These are phyloP conservation scores for Onygena corvina DNA, from an alignment of 2,329 filamentous ascomycete species.

Conservation along the genomic window DNA sequence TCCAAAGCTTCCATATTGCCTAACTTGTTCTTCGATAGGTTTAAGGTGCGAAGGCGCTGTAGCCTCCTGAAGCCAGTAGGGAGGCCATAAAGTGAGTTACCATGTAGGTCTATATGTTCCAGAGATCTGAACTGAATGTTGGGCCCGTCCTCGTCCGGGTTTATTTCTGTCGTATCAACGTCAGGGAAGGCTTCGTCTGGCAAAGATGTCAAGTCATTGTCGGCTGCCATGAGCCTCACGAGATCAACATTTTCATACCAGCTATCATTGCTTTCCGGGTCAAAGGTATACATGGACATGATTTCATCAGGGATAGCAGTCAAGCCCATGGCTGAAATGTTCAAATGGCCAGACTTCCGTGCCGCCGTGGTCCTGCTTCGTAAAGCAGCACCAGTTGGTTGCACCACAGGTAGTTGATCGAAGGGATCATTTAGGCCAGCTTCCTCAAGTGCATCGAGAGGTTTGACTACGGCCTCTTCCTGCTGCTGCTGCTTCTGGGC, in stretches of 20 bases:
- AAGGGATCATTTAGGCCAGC: slow-evolving; percentile 35
- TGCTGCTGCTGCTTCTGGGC: slow-evolving; percentile 13
- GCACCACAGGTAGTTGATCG: slow-evolving; percentile 49
- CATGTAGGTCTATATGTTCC: slow-evolving; percentile 73
- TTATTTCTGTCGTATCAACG: slow-evolving; percentile 41
- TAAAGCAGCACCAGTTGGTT: slow-evolving; percentile 53
- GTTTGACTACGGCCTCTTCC: slow-evolving; percentile 17
- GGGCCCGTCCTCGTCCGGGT: slow-evolving; percentile 52
- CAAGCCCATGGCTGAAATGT: slow-evolving; percentile 74
- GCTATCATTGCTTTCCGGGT: slow-evolving; percentile 51
- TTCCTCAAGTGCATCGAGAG: slow-evolving; percentile 32
- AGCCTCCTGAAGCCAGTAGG: slow-evolving; percentile 66
- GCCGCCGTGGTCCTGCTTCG: slow-evolving; percentile 61
- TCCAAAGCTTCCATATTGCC: slow-evolving; percentile 55
- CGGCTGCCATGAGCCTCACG: slow-evolving; percentile 69
- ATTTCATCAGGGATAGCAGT: slow-evolving; percentile 71
- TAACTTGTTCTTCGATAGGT: slow-evolving; percentile 74
- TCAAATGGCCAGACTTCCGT: slow-evolving; percentile 66
- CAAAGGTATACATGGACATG: slow-evolving; percentile 77
- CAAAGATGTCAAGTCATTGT: slow-evolving; percentile 72
- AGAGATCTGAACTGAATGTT: slow-evolving; percentile 71
- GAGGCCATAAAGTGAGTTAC: slow-evolving; percentile 60
- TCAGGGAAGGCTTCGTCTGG: slow-evolving; percentile 72
- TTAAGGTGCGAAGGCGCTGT: slow-evolving; percentile 63
- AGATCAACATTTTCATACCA: slow-evolving; percentile 93